Conservation (phyloP, 2,329 filamentous ascomycete genomes). For the Diaporthe ilicicola region DNA sequence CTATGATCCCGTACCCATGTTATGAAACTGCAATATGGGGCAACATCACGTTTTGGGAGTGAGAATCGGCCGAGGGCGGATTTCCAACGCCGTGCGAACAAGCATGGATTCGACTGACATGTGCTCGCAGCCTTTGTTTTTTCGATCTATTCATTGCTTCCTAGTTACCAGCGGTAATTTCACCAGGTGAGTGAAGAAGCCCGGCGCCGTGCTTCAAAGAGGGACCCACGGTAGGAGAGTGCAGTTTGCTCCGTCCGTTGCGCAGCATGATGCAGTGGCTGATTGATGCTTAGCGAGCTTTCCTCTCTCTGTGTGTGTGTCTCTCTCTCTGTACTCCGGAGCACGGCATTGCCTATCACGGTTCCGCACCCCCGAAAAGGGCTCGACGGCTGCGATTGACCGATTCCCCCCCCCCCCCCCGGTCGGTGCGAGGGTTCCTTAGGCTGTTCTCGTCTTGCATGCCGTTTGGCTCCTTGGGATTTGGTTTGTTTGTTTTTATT, state of each 20-base stretch:
- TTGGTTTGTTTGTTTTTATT: neutral
- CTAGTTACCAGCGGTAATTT: neutral
- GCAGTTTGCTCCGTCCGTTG: neutral
- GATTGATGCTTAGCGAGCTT: no score
- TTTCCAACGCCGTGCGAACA: neutral
- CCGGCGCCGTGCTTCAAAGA: no score
- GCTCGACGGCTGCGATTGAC: neutral
- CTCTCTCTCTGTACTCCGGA: neutral
- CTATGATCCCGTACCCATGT: conserved; percentile 14
- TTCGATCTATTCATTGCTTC: neutral
- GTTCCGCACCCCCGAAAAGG: no score
- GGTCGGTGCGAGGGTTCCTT: neutral
- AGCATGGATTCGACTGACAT: neutral
- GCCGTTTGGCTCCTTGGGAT: neutral
- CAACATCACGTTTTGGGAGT: neutral
- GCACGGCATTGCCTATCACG: neutral
- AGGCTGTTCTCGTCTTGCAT: neutral
- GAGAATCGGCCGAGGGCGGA: neutral
- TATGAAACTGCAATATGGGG: conserved; percentile 12
- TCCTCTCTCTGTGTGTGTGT: neutral
- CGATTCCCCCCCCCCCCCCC: no score
- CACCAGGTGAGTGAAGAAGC: neutral
- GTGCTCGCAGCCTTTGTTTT: neutral
- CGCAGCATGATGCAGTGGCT: neutral
- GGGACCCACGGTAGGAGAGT: neutral